These are phyloP conservation scores for Citeromyces nyonsensis DNA, from an alignment of 805 yeast genomes.

Conservation along the genomic window DNA sequence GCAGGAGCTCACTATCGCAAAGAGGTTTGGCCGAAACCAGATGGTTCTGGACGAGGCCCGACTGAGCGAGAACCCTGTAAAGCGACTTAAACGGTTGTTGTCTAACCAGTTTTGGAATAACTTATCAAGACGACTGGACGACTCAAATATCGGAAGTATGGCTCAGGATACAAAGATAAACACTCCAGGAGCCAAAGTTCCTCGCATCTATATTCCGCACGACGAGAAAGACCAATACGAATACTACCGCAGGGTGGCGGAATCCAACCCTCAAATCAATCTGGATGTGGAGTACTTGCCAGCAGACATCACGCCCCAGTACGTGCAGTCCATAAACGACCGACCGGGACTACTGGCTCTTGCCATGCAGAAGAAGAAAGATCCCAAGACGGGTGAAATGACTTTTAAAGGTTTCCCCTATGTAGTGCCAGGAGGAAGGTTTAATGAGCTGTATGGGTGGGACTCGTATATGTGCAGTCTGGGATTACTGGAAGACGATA, in stretches of 20 bases:
- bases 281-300: conserved; percentile 75
- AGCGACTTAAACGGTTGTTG: conserved; percentile 58
- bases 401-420: conserved; percentile 61
- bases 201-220: conserved; percentile 67
- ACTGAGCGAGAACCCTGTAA: conserved; percentile 78
- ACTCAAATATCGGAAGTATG: conserved; percentile 45
- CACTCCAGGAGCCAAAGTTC: conserved; percentile 43
- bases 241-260: conserved; percentile 41
- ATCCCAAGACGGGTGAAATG: conserved; percentile 32
- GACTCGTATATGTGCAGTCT: conserved; percentile 87
- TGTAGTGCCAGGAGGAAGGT: conserved; percentile 94
- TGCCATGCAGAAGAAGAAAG: conserved; percentile 40
- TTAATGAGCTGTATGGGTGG: conserved; percentile 96
- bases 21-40: conserved; percentile 61
- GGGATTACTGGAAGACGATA: conserved; percentile 59
- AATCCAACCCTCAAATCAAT: conserved; percentile 33
- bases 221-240: conserved; percentile 58
- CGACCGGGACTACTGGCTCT: conserved; percentile 80
- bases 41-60: conserved; percentile 73
- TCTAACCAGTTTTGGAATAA: conserved; percentile 67
- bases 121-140: conserved; percentile 58
- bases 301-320: conserved; percentile 57
- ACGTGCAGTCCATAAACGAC: conserved; percentile 58
- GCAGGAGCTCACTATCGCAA: conserved; percentile 82
- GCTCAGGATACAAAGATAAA: conserved; percentile 67